Conservation (phyloP, 139 green algal genomes). For the Desmodesmus armatus region DNA sequence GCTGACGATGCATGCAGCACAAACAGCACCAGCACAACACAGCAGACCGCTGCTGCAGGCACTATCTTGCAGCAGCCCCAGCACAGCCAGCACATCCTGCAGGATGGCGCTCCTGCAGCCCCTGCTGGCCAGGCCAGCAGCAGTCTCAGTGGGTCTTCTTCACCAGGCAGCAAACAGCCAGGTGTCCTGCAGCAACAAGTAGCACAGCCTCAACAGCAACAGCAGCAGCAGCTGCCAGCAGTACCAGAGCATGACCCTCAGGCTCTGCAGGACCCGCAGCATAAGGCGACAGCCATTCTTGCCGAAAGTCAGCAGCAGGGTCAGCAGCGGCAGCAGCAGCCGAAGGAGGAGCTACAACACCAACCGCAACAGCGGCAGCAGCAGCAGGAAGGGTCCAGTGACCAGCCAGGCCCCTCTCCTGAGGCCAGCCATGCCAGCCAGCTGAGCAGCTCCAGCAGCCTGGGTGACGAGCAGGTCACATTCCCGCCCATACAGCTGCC, state of each 20-base stretch:
- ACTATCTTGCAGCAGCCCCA: background rate
- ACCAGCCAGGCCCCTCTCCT: no score
- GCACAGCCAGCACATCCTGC: background rate
- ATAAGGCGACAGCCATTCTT: background rate
- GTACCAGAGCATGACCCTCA: background rate
- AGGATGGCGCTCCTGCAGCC: background rate
- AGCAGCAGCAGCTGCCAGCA: constrained; percentile 1
- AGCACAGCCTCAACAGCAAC: background rate
- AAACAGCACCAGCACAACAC: background rate
- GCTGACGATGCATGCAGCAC: background rate
- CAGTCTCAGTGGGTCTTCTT: no score
- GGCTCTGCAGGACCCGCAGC: background rate
- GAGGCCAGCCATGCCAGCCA: no score
- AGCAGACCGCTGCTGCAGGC: no score
- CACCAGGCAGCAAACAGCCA: no score
- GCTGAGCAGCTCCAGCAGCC: no score
- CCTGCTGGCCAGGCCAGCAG: background rate
- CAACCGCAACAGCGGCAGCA: constrained; percentile 2
- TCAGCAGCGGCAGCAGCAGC: background rate
- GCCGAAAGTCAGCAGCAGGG: background rate
- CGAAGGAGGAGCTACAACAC: background rate
- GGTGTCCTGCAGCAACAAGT: background rate
- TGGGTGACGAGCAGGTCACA: no score
- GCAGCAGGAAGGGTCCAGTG: no score
- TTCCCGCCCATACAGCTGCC: no score